Percentiles rank a stretch among this genome's conserved stretches.
phyloP scores from a whole-genome alignment of 306 rosid genomes.

The Nissolia schottii region DNA sequence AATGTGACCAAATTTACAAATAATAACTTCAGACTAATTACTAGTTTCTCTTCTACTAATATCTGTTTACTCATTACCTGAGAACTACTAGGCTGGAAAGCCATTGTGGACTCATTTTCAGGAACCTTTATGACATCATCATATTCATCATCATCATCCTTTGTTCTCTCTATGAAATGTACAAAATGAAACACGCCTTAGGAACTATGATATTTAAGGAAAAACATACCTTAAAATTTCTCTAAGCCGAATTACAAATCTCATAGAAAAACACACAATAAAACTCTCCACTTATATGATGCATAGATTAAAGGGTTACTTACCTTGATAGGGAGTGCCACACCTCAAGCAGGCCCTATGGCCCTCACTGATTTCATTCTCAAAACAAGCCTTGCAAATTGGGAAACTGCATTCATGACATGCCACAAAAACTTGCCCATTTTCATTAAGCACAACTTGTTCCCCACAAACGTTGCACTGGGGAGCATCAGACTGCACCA shows the following conservation, averaged over 20 bases:
- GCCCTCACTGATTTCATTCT: constrained; percentile 63
- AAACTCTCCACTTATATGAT: neutral
- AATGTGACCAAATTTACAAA: neutral
- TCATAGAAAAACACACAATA: neutral
- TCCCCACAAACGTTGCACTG: constrained; percentile 83
- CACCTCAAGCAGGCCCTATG: constrained; percentile 63
- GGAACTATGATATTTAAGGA: neutral
- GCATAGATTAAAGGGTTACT: constrained; percentile 2
- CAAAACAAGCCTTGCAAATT: constrained; percentile 72
- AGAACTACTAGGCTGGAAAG: constrained; percentile 44
- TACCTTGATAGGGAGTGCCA: constrained; percentile 66
- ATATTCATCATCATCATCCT: constrained; percentile 28
- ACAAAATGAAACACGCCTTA: neutral
- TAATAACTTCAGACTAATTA: neutral
- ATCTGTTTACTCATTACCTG: constrained; percentile 39
- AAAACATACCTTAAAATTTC: neutral
- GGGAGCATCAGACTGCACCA: constrained; percentile 68
- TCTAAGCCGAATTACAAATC: neutral
- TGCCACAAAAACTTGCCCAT: constrained; percentile 71
- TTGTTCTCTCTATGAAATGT: constrained; percentile 38
- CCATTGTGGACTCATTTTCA: constrained; percentile 42
- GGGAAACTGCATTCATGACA: constrained; percentile 72
- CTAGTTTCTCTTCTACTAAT: neutral
- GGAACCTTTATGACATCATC: constrained; percentile 29
- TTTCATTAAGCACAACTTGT: constrained; percentile 50